Percentiles rank a stretch among this genome's conserved stretches.
These are phyloP conservation scores for Peronospora belbahrii DNA, from an alignment of 352 stramenopile genomes.

Conservation along the genomic window DNA sequence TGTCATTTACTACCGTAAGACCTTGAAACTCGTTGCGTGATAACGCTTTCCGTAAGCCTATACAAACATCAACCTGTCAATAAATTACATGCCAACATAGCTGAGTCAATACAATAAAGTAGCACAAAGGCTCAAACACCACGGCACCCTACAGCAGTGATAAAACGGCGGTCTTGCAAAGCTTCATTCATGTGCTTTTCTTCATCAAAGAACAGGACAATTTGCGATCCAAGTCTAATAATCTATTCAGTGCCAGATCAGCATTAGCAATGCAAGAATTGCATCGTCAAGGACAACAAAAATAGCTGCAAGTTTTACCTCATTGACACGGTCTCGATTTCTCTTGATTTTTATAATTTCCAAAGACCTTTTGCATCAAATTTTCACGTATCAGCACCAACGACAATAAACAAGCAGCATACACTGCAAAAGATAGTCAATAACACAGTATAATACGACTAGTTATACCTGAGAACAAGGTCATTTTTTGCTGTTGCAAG, in stretches of 20 bases:
- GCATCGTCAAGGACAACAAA: too few relatives aligned
- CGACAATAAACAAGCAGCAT: too few relatives aligned
- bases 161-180: slow-evolving; percentile 55
- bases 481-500: slow-evolving; percentile 66
- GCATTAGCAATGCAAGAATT: neutral
- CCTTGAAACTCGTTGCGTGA: slow-evolving; percentile 34
- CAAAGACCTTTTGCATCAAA: slow-evolving; percentile 40
- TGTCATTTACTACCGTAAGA: slow-evolving; percentile 51
- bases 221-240: slow-evolving; percentile 33
- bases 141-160: slow-evolving; percentile 41
- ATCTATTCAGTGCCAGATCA: slow-evolving; percentile 14
- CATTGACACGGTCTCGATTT: slow-evolving; percentile 69
- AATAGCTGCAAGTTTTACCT: too few relatives aligned
- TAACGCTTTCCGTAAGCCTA: slow-evolving; percentile 46
- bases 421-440: too few relatives aligned
- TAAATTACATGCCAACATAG: neutral
- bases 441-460: too few relatives aligned
- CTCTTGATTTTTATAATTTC: slow-evolving; percentile 80
- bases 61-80: slow-evolving; percentile 64
- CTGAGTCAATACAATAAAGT: neutral
- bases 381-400: neutral
- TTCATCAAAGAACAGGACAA: slow-evolving; percentile 72
- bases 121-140: neutral
- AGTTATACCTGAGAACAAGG: slow-evolving; percentile 64
- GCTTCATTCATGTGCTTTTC: slow-evolving; percentile 71